These are phyloP conservation scores for Spencermartinsiella ligniputridi DNA, from an alignment of 1,139 yeast genomes.

Conservation along the genomic window DNA sequence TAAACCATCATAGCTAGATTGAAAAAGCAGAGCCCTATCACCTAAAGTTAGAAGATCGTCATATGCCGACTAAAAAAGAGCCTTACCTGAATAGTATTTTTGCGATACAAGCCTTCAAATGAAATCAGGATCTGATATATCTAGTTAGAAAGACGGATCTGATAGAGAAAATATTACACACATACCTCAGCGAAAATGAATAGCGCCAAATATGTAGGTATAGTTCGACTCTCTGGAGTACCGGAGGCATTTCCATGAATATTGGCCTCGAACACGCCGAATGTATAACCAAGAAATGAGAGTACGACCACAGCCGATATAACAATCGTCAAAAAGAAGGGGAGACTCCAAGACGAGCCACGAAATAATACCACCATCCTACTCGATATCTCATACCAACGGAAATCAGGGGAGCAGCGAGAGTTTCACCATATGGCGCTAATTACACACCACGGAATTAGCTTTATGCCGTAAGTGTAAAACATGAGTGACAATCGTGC, in stretches of 20 bases:
- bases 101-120: constrained; percentile 40
- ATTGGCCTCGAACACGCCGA: constrained; percentile 29
- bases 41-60: constrained; percentile 10
- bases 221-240: constrained; percentile 27
- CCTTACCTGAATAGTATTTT: constrained; percentile 39
- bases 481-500: too few species aligned
- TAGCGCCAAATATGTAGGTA: constrained; percentile 40
- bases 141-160: too few species aligned
- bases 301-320: constrained; percentile 26
- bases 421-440: background rate
- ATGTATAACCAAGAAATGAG: constrained; percentile 29
- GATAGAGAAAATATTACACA: background rate
- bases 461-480: too few species aligned
- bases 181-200: constrained; percentile 41
- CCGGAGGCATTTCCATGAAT: constrained; percentile 17
- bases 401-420: background rate
- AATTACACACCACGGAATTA: too few species aligned
- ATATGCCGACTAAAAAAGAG: too few species aligned
- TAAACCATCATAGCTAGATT: constrained; percentile 48
- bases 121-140: constrained; percentile 42
- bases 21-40: constrained; percentile 43
- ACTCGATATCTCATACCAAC: background rate
- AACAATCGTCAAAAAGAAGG: constrained; percentile 23
- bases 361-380: constrained; percentile 7
- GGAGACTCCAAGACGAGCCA: constrained; percentile 19